Base-by-base conservation (phyloP, 495 filamentous ascomycete species). In the Podospora didyma region DNA sequence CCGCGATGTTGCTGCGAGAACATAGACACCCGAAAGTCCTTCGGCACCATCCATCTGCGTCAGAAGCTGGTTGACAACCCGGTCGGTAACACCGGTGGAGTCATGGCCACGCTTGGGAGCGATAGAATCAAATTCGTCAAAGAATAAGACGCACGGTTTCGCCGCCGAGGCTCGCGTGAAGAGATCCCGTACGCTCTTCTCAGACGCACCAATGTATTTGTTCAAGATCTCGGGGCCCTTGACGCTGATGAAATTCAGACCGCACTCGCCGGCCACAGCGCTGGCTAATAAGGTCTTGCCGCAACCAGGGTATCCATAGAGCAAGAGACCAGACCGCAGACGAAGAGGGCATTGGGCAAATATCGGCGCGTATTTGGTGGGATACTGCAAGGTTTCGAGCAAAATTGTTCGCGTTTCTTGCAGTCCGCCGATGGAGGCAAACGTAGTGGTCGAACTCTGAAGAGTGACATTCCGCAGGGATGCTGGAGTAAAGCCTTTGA, bases 1-100 rank as follows among this genome's bases (percentile, higher is more conserved):
- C 23, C 94, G 76, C 2, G 83, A 88, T 1, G 94, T 98, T 14
- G 94, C 94, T 24, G 94, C 94, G 3, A 98, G 83, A 2, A 98
- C 94, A 63, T 97, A 97, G 2, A 98, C 94, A 0, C 95, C 95
- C 0, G 86, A 89, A 5, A 97, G 73, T 17, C 95, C 94, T 68
- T 98, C 95, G 2, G 95, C 95, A 65, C 94, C 94, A 65, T 98
- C 94, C 95, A 98, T 98, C 71, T 97, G 95, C 4, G 94, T 98
- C 9, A 98, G 77, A 46, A 98, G 83, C 75, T 97, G 95, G 67
- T 97, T 97, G 61, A 98, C 94, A 2, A 98, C 94, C n/a, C 94
- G 84, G 69, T 97, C 95, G 0, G 95, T 97, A 24, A 98, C 94
- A 48, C 95, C 94, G 0, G 95, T 97, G 9, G 86, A 91, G 62